Evolutionary conservation across 1,284 basidiomycete genomes (phyloP), one percentile per base, ranked within the genome.

Genomic region (Lentinula novae-zelandiae): DNA sequence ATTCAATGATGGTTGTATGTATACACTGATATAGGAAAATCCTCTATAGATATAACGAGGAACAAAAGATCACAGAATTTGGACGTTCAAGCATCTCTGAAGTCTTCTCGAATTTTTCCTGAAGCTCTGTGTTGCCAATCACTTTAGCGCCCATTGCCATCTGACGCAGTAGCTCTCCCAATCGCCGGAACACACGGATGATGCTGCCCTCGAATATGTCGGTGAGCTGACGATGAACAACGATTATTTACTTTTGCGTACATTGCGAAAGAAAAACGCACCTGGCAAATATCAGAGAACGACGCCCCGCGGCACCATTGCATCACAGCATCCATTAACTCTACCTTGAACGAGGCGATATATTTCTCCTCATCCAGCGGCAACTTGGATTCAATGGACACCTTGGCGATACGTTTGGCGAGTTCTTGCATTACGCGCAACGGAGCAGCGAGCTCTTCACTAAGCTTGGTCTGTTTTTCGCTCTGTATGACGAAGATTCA

Each of bases 251-350:
- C 60, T 53, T 49, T 0, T 12, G 48, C 42, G 27, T 42, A 34
- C 15, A 31, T 46, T 60, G 33, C 13, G 27, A 27, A 27, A 27
- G 22, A 27, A 27, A 39, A 7, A 54, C 84, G 53, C 58, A 93
- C 93, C 85, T 98, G 97, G 84, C 93, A 95, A 63, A 98, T 95
- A 44, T 99, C 96, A 0, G 92, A 80, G 75, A 99, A 99, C 38
- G 93, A 93, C n/a, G 94, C 92, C 1, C 97, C 97, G 38, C 93
- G 87, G 76, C 96, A 99, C 97, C 97, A 99, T 67, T 95, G 91
- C 61, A 96, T 82, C 20, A 99, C 96, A 4, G 92, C 91, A 67
- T 98, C 96, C 94, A 98, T 98, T 62, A 99, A 85, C 71, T 98
- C 96, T 33, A 98, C 94, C 74, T 98, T 98, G 87, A 99, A 99